These are phyloP conservation scores for Allium cepa DNA, from an alignment of 106 monocot genomes.

Conservation along the genomic window DNA sequence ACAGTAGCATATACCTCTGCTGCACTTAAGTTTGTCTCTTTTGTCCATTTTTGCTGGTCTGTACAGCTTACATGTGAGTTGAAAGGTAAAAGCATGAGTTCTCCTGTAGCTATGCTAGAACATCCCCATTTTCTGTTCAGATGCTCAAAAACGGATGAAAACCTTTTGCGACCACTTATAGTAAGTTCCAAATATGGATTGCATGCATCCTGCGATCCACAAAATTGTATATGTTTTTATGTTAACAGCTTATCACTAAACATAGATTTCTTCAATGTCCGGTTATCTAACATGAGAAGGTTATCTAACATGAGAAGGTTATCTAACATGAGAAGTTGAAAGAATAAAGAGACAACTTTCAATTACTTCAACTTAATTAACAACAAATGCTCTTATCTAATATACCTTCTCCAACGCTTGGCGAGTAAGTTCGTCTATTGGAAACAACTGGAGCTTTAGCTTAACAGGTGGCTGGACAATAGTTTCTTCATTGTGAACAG, in stretches of 20 bases:
- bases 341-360: too few species aligned
- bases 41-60: conserved; percentile 66
- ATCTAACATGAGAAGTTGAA: too few species aligned
- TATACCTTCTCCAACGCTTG: conserved; percentile 76
- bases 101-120: conserved; percentile 53
- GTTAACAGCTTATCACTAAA: too few species aligned
- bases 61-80: conserved; percentile 29
- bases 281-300: too few species aligned
- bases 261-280: too few species aligned
- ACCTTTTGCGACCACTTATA: conserved; percentile 80
- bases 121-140: conserved; percentile 89
- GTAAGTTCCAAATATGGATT: conserved; percentile 95
- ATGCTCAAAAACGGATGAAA: conserved; percentile 88
- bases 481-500: conserved; percentile 19
- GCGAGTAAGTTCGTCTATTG: conserved; percentile 70
- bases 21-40: conserved; percentile 47
- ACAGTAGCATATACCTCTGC: conserved; percentile 61
- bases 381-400: neutral
- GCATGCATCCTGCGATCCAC: conserved; percentile 56
- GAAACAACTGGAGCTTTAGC: conserved; percentile 89
- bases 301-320: too few species aligned
- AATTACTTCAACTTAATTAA: neutral
- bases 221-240: neutral
- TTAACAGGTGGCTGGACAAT: conserved; percentile 36
- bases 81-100: conserved; percentile 80